Conservation (phyloP, 352 stramenopile species). For the Globisporangium barbulae region DNA sequence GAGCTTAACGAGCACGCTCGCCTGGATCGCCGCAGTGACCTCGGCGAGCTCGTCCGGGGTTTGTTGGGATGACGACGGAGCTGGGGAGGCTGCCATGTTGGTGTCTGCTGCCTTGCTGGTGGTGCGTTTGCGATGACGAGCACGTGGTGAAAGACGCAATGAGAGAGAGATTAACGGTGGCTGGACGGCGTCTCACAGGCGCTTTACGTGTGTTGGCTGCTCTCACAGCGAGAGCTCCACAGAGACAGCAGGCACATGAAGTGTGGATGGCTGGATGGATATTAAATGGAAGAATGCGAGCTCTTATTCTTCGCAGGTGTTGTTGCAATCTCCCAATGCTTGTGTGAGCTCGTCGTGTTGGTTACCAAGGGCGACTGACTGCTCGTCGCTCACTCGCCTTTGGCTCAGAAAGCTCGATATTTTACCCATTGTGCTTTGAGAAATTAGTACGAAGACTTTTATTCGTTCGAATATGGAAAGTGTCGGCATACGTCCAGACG, state of each 20-base stretch:
- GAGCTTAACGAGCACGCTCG: slow-evolving; percentile 14
- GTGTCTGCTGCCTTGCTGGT: neutral
- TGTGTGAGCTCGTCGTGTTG: neutral
- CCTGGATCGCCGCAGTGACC: slow-evolving; percentile 2
- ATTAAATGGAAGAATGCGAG: slow-evolving; percentile 1
- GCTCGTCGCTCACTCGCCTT: neutral
- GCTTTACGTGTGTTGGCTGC: neutral
- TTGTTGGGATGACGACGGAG: neutral
- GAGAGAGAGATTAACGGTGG: neutral
- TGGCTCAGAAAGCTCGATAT: no score
- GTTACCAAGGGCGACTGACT: neutral
- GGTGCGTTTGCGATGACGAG: neutral
- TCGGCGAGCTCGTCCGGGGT: neutral
- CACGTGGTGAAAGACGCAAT: neutral
- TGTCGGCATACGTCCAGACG: neutral
- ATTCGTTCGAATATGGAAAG: neutral
- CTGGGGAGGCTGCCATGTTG: neutral
- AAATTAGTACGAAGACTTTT: neutral
- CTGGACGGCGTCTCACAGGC: neutral
- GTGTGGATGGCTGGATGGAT: slow-evolving; percentile 3
- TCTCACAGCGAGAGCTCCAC: neutral
- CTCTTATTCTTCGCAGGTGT: slow-evolving; percentile 1
- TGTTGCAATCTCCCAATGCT: neutral
- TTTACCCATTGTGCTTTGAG: no score
- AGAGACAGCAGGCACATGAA: no score